Conservation (phyloP, 306 rosid species). For the Ormosia emarginata region DNA sequence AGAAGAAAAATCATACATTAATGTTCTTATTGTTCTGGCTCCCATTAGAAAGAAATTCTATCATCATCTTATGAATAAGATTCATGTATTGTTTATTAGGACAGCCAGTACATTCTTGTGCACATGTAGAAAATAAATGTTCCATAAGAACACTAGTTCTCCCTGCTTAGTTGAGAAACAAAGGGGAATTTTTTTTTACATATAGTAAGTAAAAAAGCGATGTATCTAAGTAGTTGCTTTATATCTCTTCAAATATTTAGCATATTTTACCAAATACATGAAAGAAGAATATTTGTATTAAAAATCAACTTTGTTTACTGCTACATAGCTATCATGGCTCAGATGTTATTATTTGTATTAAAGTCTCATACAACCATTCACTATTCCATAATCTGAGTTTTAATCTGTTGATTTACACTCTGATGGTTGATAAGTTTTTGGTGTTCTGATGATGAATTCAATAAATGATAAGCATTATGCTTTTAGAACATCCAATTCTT, state of each 20-base stretch:
- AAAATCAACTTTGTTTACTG: not conserved
- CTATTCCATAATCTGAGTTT: not conserved
- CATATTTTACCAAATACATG: not conserved
- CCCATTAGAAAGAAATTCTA: not conserved
- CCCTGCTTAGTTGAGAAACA: not conserved
- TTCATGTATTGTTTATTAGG: not conserved
- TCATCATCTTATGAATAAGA: not conserved
- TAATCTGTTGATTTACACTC: not conserved
- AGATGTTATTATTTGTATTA: not conserved
- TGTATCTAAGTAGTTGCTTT: not conserved
- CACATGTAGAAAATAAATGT: not conserved
- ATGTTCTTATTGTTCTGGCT: not conserved
- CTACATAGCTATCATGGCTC: not conserved
- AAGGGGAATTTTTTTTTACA: not conserved
- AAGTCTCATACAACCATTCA: not conserved
- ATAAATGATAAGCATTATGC: not conserved
- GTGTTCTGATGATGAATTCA: not conserved
- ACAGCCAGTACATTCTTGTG: not conserved
- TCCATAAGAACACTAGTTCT: not conserved
- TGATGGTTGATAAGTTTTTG: not conserved
- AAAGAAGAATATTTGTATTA: not conserved
- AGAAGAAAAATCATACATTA: too few relatives aligned
- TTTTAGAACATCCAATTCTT: not conserved
- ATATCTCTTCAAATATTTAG: not conserved
- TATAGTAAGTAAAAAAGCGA: not conserved